phyloP scores from a whole-genome alignment of 192 early-diverging fungal species.

The Coemansia sp. region DNA sequence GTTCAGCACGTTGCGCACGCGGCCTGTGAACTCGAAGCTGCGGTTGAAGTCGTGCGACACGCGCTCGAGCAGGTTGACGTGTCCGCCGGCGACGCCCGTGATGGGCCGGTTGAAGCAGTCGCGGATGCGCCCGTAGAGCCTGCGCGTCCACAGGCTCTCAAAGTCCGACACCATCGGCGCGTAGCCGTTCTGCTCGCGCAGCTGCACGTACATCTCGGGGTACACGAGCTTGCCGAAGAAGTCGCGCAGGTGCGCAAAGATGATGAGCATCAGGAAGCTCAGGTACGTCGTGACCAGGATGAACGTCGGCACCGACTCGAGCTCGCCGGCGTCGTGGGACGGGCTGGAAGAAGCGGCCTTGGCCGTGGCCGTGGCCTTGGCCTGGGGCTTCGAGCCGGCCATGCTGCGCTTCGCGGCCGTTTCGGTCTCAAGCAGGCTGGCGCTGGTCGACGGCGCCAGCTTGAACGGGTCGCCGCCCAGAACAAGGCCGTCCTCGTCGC shows the following conservation, averaged over 20 bases:
- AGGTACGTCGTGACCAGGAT: constrained; percentile 93
- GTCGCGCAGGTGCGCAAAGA: constrained; percentile 90
- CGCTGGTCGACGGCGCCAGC: constrained; percentile 27
- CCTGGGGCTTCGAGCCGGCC: neutral
- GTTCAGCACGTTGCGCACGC: constrained; percentile 77
- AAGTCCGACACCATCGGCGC: constrained; percentile 94
- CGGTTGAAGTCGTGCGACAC: constrained; percentile 80
- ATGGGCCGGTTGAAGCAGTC: constrained; percentile 95
- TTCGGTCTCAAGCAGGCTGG: constrained; percentile 11
- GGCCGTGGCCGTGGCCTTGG: neutral
- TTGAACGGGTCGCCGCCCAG: constrained; percentile 25
- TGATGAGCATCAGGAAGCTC: constrained; percentile 87
- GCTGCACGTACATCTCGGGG: constrained; percentile 67
- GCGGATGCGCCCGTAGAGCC: constrained; percentile 81
- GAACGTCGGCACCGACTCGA: constrained; percentile 65
- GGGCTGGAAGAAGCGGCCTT: neutral
- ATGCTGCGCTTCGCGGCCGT: neutral
- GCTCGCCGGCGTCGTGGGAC: constrained; percentile 8
- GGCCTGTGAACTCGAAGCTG: constrained; percentile 82
- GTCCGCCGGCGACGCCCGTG: constrained; percentile 86
- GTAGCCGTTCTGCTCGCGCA: constrained; percentile 75
- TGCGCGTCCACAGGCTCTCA: constrained; percentile 93
- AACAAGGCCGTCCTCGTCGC: constrained; percentile 26
- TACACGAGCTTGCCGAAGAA: constrained; percentile 83
- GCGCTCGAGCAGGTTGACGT: constrained; percentile 81